Evolutionary conservation across 1,284 basidiomycete species (phyloP).

Genomic region (Vanrija pseudolonga): DNA sequence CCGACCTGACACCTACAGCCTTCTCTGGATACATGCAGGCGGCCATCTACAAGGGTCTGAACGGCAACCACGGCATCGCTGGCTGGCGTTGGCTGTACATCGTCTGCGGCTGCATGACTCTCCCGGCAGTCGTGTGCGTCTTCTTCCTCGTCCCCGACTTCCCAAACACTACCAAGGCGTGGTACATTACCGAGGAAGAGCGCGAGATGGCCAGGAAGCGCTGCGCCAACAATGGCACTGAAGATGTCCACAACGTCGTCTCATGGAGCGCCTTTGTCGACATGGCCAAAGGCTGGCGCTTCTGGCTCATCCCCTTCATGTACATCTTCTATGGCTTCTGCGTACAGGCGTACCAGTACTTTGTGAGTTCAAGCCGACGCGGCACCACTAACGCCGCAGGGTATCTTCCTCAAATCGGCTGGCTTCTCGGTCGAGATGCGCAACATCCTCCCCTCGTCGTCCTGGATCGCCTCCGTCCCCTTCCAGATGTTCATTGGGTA

Average conservation of each 20-base stretch:
- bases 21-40: constrained; percentile 30
- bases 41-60: constrained; percentile 24
- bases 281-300: constrained; percentile 12
- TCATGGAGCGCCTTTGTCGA: not conserved
- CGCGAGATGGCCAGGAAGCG: constrained; percentile 5
- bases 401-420: constrained; percentile 14
- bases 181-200: constrained; percentile 10
- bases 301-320: constrained; percentile 14
- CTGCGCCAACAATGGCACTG: constrained; percentile 5
- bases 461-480: constrained; percentile 5
- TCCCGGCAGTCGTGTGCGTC: not conserved
- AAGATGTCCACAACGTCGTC: not conserved
- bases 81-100: constrained; percentile 44
- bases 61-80: constrained; percentile 33
- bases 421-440: constrained; percentile 12
- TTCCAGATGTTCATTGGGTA: constrained; percentile 9
- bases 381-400: not conserved
- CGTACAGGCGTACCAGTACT: constrained; percentile 16
- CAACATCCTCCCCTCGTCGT: constrained; percentile 13
- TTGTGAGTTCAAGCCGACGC: not conserved
- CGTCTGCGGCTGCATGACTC: constrained; percentile 19
- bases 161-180: constrained; percentile 6
- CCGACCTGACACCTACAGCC: constrained; percentile 4
- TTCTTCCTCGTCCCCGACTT: constrained; percentile 20
- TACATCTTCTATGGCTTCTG: constrained; percentile 17